Conservation (phyloP, 1,284 basidiomycete species). For the Ceratobasidium sp. region DNA sequence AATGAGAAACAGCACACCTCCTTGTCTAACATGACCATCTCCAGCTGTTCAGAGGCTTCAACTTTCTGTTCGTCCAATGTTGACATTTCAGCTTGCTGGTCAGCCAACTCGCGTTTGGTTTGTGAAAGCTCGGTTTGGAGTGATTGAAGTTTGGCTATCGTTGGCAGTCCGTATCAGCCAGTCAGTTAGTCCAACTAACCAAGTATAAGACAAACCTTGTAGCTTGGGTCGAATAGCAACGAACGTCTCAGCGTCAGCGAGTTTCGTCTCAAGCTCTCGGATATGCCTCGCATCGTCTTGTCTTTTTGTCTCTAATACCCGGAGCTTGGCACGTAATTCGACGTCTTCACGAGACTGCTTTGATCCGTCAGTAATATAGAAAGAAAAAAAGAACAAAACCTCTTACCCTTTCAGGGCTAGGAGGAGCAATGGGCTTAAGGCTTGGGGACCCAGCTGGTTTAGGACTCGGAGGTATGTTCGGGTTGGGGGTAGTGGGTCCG, state of each 20-base stretch:
- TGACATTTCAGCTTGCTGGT: constrained; percentile 67
- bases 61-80: constrained; percentile 67
- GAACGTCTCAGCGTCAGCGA: constrained; percentile 84
- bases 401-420: constrained; percentile 47
- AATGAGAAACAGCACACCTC: constrained; percentile 58
- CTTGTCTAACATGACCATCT: constrained; percentile 95
- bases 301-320: constrained; percentile 85
- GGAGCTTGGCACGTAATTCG: constrained; percentile 82
- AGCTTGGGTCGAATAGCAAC: constrained; percentile 87
- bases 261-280: constrained; percentile 82
- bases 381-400: too few species aligned
- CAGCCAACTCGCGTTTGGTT: constrained; percentile 69
- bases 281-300: constrained; percentile 86
- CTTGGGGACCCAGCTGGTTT: constrained; percentile 40
- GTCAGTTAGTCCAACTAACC: too few species aligned
- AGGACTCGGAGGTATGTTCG: constrained; percentile 41
- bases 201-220: constrained; percentile 60
- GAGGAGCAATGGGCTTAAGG: constrained; percentile 43
- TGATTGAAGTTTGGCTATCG: constrained; percentile 73
- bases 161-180: constrained; percentile 29
- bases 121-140: constrained; percentile 79
- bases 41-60: constrained; percentile 87
- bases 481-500: background rate
- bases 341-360: constrained; percentile 65
- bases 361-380: constrained; percentile 46